Conservation (phyloP, 169 alveolate genomes). For the Prorocentrum cordatum region DNA sequence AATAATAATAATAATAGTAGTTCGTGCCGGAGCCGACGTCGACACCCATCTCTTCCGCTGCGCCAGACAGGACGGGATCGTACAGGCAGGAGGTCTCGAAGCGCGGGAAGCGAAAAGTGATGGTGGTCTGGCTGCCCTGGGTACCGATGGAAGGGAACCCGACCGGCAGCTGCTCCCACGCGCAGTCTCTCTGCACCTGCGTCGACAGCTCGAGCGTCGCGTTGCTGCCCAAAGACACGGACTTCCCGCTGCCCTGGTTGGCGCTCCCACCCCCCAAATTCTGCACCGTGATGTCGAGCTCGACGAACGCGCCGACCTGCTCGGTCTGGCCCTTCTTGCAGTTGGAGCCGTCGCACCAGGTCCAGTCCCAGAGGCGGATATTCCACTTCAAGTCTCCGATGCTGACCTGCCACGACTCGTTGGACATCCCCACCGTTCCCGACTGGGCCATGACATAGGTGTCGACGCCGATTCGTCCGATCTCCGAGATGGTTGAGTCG, state of each 20-base stretch:
- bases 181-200: neutral
- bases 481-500: slow-evolving; percentile 2
- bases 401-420: neutral
- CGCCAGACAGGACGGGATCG: too few species aligned
- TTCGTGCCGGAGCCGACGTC: too few species aligned
- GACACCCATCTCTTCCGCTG: too few species aligned
- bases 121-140: slow-evolving; percentile 9
- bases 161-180: neutral
- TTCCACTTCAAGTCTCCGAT: slow-evolving; percentile 13
- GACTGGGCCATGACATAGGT: neutral
- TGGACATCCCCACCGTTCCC: neutral
- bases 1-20: too few species aligned
- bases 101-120: too few species aligned
- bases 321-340: neutral
- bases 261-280: slow-evolving; percentile 15
- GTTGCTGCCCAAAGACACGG: neutral
- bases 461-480: slow-evolving; percentile 10
- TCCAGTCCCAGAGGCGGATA: slow-evolving; percentile 30
- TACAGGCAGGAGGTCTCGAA: too few species aligned
- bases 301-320: neutral
- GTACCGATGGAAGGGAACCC: slow-evolving; percentile 1
- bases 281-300: slow-evolving; percentile 34
- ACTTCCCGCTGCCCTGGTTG: slow-evolving; percentile 6
- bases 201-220: neutral
- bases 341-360: slow-evolving; percentile 15